Evolutionary conservation across 805 yeast genomes (phyloP), one percentile per base, ranked within the genome.

Genomic region (Teunomyces barrocoloradensis): DNA sequence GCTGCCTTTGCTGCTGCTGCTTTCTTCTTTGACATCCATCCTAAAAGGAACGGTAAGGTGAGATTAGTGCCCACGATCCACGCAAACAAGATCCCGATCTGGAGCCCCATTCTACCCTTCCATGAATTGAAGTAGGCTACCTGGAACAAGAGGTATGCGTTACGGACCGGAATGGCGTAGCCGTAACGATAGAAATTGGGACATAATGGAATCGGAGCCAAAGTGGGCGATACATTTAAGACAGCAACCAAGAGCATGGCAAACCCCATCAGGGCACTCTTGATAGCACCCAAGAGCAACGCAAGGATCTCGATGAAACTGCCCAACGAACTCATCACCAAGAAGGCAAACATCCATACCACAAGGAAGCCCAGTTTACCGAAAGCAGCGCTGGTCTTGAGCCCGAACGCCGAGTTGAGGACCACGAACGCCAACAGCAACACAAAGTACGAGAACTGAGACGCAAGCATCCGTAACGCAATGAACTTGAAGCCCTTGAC

Each of bases 361-460:
- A 67, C 71, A 46, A 67, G 52, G 47, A 65, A 67, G 3, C 72
- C 72, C 52, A 61, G 57, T 21, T 52, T 25, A 3, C 72, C 72
- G 43, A 66, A 67, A 0, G 72, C 49, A 0, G 28, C 44, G 29
- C 39, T 35, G 37, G 42, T 59, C 11, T 40, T 41, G 40, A 66
- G 53, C 1, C 61, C 64, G 42, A 64, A 67, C 5, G 70, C 68
- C 11, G 54, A 47, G 48, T 67, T 67, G 37, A 66, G 55, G 5
- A 58, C 46, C 29, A 66, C 65, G 45, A 55, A 66, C 7, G 65
- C 54, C 41, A 67, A 59, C 10, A 66, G 53, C 25, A 66, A 52
- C 4, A 63, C 50, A 2, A 63, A 20, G 48, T 68, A 68, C 0
- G 69, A 55, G 6, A 58, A 35, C 43, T 68, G 73, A 1, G 69